A percentile compares a stretch with the other conserved stretches of the same genome.
These are phyloP conservation scores for Porogramme epimiltina DNA, from an alignment of 1,284 basidiomycete species.

Conservation along the genomic window DNA sequence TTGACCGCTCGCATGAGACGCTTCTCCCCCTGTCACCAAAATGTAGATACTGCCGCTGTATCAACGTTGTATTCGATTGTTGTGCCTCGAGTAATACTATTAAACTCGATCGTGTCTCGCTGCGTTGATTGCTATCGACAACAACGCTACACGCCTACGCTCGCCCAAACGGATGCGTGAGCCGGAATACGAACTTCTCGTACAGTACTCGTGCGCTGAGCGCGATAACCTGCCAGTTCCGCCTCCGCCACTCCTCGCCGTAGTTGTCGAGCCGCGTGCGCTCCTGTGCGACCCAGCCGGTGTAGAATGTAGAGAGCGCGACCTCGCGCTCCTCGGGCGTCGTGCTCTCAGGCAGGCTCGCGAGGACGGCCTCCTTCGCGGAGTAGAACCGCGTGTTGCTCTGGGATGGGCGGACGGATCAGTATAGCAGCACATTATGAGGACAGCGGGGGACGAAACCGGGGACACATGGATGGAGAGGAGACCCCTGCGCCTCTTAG, in stretches of 20 bases:
- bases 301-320: constrained; percentile 71
- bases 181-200: constrained; percentile 38
- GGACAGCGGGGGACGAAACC: too few relatives aligned
- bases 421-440: too few relatives aligned
- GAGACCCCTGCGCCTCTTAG: too few relatives aligned
- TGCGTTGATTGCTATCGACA: too few relatives aligned
- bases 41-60: too few relatives aligned
- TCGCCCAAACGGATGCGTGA: constrained; percentile 21
- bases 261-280: constrained; percentile 55
- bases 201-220: constrained; percentile 55
- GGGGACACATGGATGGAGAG: neutral
- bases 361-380: constrained; percentile 58
- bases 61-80: too few relatives aligned
- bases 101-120: too few relatives aligned
- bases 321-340: constrained; percentile 57
- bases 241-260: constrained; percentile 61
- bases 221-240: constrained; percentile 55
- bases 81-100: too few relatives aligned
- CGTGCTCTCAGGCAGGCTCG: constrained; percentile 53
- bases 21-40: too few relatives aligned
- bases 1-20: too few relatives aligned
- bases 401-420: constrained; percentile 36
- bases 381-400: constrained; percentile 73
- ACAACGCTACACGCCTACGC: neutral
- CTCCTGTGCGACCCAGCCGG: constrained; percentile 72